Conservation (phyloP, 108 stramenopile genomes). For the Skeletonema potamos region DNA sequence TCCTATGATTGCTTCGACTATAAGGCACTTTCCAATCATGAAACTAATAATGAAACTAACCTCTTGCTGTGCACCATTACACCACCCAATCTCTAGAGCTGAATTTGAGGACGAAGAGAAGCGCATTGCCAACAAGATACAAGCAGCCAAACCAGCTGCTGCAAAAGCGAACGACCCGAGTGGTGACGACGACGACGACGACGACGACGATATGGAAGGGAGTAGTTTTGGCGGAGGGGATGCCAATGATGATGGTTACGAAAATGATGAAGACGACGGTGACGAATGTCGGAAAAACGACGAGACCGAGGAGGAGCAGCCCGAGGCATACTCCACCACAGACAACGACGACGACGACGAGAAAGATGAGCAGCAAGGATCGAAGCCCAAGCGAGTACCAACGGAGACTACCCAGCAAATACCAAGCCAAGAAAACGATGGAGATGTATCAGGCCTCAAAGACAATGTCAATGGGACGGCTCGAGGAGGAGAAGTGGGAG, state of each 20-base stretch:
- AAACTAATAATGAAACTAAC: not conserved
- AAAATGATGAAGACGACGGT: not conserved
- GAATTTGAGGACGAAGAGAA: not conserved
- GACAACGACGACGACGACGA: too few relatives aligned
- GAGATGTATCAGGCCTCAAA: too few relatives aligned
- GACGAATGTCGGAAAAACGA: not conserved
- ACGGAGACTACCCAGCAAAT: too few relatives aligned
- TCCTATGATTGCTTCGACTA: not conserved
- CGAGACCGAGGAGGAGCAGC: too few relatives aligned
- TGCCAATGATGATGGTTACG: not conserved
- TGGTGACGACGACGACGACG: not conserved
- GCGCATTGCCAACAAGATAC: not conserved
- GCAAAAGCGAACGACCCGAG: not conserved
- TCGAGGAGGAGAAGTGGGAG: not conserved
- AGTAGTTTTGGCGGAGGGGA: not conserved
- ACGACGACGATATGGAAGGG: not conserved
- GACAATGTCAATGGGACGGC: too few relatives aligned
- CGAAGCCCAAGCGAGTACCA: too few relatives aligned
- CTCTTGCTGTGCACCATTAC: not conserved
- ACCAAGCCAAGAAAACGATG: too few relatives aligned
- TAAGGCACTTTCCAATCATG: too few relatives aligned
- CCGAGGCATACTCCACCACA: too few relatives aligned
- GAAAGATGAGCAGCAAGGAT: too few relatives aligned
- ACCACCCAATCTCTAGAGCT: not conserved
- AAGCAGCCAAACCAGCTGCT: not conserved